phyloP scores from a whole-genome alignment of 306 rosid species.

The Ceratonia siliqua region DNA sequence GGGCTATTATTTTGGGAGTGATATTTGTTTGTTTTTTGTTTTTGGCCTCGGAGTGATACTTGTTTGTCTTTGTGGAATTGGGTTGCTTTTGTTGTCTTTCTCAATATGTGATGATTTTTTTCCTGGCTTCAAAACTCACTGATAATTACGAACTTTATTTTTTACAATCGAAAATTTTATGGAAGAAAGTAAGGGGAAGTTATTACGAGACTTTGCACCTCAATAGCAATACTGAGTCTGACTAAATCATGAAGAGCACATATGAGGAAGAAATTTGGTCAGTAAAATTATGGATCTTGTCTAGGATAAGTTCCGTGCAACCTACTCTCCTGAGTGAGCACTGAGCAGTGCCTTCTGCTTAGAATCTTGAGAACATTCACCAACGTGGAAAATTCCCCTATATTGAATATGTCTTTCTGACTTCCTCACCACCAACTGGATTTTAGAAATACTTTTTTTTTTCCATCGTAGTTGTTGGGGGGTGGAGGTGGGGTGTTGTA shows the following conservation, averaged over 20 bases:
- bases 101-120: background rate
- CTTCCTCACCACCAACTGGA: too few species aligned
- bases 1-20: background rate
- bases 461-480: too few species aligned
- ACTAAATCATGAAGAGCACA: background rate
- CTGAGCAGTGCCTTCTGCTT: background rate
- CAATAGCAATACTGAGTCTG: background rate
- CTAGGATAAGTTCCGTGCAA: background rate
- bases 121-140: background rate
- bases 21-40: background rate
- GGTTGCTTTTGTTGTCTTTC: background rate
- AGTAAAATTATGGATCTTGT: background rate
- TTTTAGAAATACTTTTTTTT: too few species aligned
- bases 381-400: too few species aligned
- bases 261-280: background rate
- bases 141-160: background rate
- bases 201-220: background rate
- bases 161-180: background rate
- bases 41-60: background rate
- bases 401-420: too few species aligned
- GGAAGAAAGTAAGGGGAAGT: background rate
- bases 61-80: background rate
- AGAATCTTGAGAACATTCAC: too few species aligned
- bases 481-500: too few species aligned
- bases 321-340: background rate